phyloP scores from a whole-genome alignment of 208 protist species.

The Trypanosoma rangeli region DNA sequence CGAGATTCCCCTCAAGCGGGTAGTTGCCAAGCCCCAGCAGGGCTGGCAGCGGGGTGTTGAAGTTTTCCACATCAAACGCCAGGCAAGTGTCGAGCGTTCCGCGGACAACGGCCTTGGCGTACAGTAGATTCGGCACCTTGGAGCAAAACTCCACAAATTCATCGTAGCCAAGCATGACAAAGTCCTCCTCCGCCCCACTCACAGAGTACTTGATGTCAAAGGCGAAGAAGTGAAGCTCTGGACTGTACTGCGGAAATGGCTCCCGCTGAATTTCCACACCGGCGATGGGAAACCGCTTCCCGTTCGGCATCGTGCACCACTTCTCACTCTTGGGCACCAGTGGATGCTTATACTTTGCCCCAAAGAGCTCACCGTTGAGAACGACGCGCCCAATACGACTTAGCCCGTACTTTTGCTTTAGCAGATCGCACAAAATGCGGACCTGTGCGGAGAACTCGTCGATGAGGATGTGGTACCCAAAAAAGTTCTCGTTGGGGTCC shows the following conservation, averaged over 20 bases:
- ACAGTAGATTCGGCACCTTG: conserved; percentile 71
- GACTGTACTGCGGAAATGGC: conserved; percentile 88
- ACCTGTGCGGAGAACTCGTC: conserved; percentile 74
- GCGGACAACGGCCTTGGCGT: conserved; percentile 73
- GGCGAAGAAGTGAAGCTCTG: conserved; percentile 85
- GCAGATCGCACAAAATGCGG: conserved; percentile 54
- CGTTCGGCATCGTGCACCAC: conserved; percentile 85
- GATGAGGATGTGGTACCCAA: conserved; percentile 84
- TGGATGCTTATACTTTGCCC: conserved; percentile 86
- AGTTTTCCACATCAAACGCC: conserved; percentile 90
- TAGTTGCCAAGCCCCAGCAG: conserved; percentile 88
- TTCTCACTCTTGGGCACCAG: conserved; percentile 79
- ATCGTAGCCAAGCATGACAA: conserved; percentile 77
- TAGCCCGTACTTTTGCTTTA: conserved; percentile 75
- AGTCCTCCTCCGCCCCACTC: conserved; percentile 69
- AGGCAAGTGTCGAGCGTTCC: conserved; percentile 82
- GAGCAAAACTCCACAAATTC: conserved; percentile 75
- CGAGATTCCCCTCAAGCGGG: conserved; percentile 86
- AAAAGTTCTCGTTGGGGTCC: conserved; percentile 90
- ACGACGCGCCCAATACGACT: conserved; percentile 71
- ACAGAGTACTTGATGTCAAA: conserved; percentile 89
- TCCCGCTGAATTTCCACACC: conserved; percentile 82
- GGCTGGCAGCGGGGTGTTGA: conserved; percentile 75
- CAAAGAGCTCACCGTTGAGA: conserved; percentile 85
- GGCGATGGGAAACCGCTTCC: conserved; percentile 72